phyloP scores from a whole-genome alignment of 2,329 filamentous ascomycete species.

The Hymenoscyphus fructigenus region DNA sequence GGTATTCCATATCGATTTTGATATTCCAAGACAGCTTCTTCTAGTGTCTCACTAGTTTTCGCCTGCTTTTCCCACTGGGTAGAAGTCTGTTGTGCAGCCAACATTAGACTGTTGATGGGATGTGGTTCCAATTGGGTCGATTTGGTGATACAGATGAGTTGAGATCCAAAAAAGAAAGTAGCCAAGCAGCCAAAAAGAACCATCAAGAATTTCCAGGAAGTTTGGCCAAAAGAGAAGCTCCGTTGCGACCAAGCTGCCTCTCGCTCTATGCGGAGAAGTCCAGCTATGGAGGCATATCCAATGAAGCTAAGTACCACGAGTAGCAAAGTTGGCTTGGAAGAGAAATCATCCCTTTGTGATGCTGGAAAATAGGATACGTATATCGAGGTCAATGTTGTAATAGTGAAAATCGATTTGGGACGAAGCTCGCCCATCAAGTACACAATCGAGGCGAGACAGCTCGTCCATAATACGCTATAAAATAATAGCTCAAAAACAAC shows the following conservation, averaged over 20 bases:
- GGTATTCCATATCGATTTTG: constrained; percentile 21
- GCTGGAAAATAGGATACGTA: constrained; percentile 13
- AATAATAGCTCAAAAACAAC: constrained; percentile 10
- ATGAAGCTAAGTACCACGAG: background rate
- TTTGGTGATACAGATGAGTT: background rate
- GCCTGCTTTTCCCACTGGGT: constrained; percentile 21
- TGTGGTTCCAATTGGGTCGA: constrained; percentile 7
- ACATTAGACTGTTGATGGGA: constrained; percentile 21
- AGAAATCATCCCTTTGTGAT: constrained; percentile 4
- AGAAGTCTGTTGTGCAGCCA: constrained; percentile 10
- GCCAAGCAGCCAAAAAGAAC: constrained; percentile 8
- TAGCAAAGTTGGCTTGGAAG: background rate
- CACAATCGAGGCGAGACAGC: constrained; percentile 11
- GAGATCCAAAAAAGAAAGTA: constrained; percentile 1
- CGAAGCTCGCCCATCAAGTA: constrained; percentile 17
- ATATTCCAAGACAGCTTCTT: constrained; percentile 23
- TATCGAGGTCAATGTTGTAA: constrained; percentile 10
- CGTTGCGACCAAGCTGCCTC: constrained; percentile 13
- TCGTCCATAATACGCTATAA: constrained; percentile 12
- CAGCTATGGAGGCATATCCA: constrained; percentile 10
- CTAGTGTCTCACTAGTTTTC: constrained; percentile 15
- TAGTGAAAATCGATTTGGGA: constrained; percentile 10
- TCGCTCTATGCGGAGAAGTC: constrained; percentile 13
- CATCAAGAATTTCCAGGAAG: constrained; percentile 7
- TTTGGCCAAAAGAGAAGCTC: constrained; percentile 2